A percentile compares a stretch with the other conserved stretches of the same genome.
These are phyloP conservation scores for Podila epicladia DNA, from an alignment of 192 early-diverging fungal species.

Conservation along the genomic window DNA sequence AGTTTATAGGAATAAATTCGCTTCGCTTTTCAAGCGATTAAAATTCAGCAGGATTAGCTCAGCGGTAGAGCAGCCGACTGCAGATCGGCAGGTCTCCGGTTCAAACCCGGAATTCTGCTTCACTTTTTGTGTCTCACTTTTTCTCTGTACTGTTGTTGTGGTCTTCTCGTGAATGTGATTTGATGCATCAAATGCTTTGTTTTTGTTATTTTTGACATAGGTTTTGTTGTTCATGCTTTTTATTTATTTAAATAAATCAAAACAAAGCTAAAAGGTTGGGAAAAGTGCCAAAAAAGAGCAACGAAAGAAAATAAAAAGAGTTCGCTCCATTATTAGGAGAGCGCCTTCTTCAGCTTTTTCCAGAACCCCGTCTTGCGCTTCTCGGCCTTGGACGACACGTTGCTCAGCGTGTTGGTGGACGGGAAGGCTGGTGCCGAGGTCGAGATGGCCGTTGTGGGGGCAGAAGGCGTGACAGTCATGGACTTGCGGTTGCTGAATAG, in stretches of 20 bases:
- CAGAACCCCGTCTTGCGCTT: constrained; percentile 1
- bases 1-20: too few species aligned
- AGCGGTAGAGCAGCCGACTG: constrained; percentile 76
- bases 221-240: background rate
- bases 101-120: constrained; percentile 70
- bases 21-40: too few species aligned
- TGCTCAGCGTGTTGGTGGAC: background rate
- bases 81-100: constrained; percentile 73
- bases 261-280: too few species aligned
- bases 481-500: background rate
- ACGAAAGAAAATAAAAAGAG: too few species aligned
- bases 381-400: background rate
- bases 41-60: constrained; percentile 61
- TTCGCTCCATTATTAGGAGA: background rate
- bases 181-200: too few species aligned
- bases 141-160: too few species aligned
- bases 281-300: too few species aligned
- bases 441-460: constrained; percentile 2
- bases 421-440: constrained; percentile 1
- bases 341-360: constrained; percentile 8
- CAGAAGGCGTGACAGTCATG: background rate
- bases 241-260: background rate
- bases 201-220: background rate
- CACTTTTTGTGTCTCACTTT: too few species aligned
- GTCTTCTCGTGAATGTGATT: too few species aligned